These are phyloP conservation scores for Carex pumila DNA, from an alignment of 176 grass and related monocot genomes.

Conservation along the genomic window DNA sequence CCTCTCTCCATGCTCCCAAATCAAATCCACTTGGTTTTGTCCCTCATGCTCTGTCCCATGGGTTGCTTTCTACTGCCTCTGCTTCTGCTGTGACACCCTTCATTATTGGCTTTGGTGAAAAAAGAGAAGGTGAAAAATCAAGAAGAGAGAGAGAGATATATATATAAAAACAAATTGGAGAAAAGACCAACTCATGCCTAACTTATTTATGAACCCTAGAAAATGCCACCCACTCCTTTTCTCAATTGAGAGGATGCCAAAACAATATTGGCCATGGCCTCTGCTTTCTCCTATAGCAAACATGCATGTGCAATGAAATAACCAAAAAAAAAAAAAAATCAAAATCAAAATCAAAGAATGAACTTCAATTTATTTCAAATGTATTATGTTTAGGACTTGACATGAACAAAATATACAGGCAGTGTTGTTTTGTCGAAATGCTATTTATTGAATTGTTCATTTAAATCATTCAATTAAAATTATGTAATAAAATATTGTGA, in stretches of 20 bases:
- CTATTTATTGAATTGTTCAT: too few relatives aligned
- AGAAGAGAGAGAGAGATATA: not conserved
- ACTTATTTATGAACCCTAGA: conserved; percentile 35
- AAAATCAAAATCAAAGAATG: not conserved
- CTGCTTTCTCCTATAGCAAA: not conserved
- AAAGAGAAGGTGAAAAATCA: not conserved
- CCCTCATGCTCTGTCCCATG: conserved; percentile 23
- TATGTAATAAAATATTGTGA: too few relatives aligned
- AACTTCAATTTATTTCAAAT: not conserved
- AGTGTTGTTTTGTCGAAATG: too few relatives aligned
- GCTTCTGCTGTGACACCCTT: not conserved
- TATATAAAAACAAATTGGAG: not conserved
- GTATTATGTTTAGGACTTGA: not conserved
- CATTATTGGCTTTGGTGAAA: conserved; percentile 33
- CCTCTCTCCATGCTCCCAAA: conserved; percentile 15
- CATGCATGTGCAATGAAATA: conserved; percentile 1
- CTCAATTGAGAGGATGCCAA: conserved; percentile 6
- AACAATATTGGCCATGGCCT: not conserved
- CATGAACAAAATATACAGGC: not conserved
- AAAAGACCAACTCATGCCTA: conserved; percentile 22
- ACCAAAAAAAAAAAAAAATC: not conserved
- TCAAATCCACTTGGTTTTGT: conserved; percentile 29
- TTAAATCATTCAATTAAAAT: too few relatives aligned
- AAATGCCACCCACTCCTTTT: conserved; percentile 28
- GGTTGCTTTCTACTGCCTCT: conserved; percentile 33